Conservation (phyloP, 2,329 filamentous ascomycete species). For the Botrytis fabae region DNA sequence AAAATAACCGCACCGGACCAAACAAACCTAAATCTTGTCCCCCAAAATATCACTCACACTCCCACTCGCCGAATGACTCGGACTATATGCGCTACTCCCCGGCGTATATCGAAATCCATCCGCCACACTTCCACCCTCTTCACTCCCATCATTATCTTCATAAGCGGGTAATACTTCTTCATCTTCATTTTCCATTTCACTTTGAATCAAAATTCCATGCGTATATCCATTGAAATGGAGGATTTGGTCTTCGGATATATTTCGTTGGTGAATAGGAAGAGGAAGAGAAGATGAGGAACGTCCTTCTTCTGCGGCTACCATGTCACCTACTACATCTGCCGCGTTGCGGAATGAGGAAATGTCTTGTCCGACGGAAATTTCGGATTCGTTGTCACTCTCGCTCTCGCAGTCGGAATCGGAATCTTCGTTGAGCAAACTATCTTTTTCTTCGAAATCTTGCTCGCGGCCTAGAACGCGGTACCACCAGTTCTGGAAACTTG, state of each 20-base stretch:
- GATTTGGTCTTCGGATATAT: background rate
- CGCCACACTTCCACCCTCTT: conserved; percentile 31
- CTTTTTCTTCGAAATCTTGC: conserved; percentile 34
- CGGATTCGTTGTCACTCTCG: background rate
- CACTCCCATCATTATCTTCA: conserved; percentile 26
- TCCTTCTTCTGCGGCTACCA: conserved; percentile 30
- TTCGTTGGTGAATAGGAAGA: background rate
- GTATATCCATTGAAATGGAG: background rate
- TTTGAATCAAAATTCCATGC: background rate
- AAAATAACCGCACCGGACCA: no score
- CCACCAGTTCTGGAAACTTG: conserved; percentile 26
- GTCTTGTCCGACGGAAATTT: conserved; percentile 32
- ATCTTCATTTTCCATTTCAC: background rate
- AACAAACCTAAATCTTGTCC: background rate
- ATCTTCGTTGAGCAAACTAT: conserved; percentile 17
- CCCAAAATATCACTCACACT: conserved; percentile 34
- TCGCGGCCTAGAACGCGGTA: conserved; percentile 24
- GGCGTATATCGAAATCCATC: conserved; percentile 39
- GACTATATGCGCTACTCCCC: conserved; percentile 33
- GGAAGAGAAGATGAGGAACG: background rate
- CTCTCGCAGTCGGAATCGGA: conserved; percentile 30
- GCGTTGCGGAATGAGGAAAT: conserved; percentile 33
- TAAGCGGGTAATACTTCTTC: conserved; percentile 18
- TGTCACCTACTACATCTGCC: conserved; percentile 31
- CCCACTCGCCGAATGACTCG: conserved; percentile 27